A percentile compares a stretch with the other conserved stretches of the same genome.
These are phyloP conservation scores for Platismatia glauca DNA, from an alignment of 495 filamentous ascomycete genomes.

Conservation along the genomic window DNA sequence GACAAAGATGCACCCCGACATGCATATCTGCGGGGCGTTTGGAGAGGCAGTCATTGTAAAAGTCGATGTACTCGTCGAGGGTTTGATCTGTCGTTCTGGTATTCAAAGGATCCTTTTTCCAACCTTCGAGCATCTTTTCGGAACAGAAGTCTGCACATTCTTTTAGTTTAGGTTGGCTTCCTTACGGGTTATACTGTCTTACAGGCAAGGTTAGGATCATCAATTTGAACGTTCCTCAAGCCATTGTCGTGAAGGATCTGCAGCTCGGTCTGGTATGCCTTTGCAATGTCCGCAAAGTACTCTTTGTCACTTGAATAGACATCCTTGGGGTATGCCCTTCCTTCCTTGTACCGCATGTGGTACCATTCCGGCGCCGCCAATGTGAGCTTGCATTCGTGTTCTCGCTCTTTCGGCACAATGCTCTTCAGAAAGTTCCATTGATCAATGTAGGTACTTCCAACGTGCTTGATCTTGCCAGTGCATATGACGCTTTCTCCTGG, in stretches of 20 bases:
- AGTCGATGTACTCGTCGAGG: constrained; percentile 63
- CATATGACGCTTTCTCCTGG: constrained; percentile 67
- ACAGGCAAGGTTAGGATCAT: constrained; percentile 72
- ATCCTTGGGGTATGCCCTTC: constrained; percentile 55
- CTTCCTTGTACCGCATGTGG: constrained; percentile 64
- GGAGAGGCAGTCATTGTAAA: constrained; percentile 67
- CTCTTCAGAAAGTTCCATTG: constrained; percentile 63
- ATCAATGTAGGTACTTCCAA: constrained; percentile 50
- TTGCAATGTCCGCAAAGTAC: constrained; percentile 67
- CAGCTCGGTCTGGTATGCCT: constrained; percentile 60
- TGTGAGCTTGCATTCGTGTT: constrained; percentile 61
- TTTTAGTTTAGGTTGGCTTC: constrained; percentile 4
- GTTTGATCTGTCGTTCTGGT: constrained; percentile 53
- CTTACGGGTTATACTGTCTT: constrained; percentile 26
- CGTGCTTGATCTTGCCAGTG: constrained; percentile 62
- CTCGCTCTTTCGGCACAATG: constrained; percentile 47
- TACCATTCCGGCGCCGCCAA: constrained; percentile 67
- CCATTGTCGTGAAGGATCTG: constrained; percentile 60
- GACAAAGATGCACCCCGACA: constrained; percentile 69
- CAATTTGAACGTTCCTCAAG: constrained; percentile 62
- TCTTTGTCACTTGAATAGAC: constrained; percentile 58
- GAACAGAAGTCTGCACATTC: constrained; percentile 59
- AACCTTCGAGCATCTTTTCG: constrained; percentile 62
- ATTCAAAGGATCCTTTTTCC: constrained; percentile 48
- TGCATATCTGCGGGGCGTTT: constrained; percentile 59